Evolutionary conservation across 768 basidiomycete species (phyloP).

Genomic region (Galerina sulciceps): DNA sequence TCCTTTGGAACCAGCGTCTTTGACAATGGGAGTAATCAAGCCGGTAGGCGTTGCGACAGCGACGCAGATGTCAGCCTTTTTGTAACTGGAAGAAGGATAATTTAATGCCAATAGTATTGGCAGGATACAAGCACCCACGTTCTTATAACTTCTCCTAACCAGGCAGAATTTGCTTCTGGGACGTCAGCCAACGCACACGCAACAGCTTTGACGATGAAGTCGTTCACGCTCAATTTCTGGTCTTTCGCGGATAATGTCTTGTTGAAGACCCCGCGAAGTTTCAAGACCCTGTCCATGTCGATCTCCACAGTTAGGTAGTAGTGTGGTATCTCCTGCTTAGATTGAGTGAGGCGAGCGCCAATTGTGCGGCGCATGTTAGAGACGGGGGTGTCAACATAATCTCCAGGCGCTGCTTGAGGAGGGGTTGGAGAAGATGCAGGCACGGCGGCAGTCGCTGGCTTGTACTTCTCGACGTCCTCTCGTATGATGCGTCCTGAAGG

Average conservation of each 20-base stretch:
- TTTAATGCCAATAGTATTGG: background rate
- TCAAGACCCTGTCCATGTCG: constrained; percentile 95
- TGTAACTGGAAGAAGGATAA: constrained; percentile 61
- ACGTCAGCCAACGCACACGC: constrained; percentile 92
- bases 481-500: constrained; percentile 94
- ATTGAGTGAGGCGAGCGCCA: constrained; percentile 86
- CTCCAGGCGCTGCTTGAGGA: constrained; percentile 49
- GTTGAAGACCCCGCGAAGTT: constrained; percentile 96
- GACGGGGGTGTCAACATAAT: constrained; percentile 89
- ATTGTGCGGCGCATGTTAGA: constrained; percentile 96
- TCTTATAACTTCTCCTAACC: constrained; percentile 94
- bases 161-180: constrained; percentile 97
- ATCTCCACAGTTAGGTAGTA: constrained; percentile 96
- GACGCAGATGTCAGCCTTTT: constrained; percentile 95
- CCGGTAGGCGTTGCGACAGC: constrained; percentile 97
- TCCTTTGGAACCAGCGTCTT: constrained; percentile 91
- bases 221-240: constrained; percentile 98
- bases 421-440: constrained; percentile 48
- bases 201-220: constrained; percentile 96
- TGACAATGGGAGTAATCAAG: constrained; percentile 96
- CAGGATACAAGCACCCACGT: constrained; percentile 59
- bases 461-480: constrained; percentile 92
- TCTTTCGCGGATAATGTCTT: constrained; percentile 83
- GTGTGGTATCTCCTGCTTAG: constrained; percentile 94
- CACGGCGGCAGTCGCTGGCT: constrained; percentile 48